Evolutionary conservation across 805 yeast genomes (phyloP).

Genomic region (Scheffersomyces amazonensis): DNA sequence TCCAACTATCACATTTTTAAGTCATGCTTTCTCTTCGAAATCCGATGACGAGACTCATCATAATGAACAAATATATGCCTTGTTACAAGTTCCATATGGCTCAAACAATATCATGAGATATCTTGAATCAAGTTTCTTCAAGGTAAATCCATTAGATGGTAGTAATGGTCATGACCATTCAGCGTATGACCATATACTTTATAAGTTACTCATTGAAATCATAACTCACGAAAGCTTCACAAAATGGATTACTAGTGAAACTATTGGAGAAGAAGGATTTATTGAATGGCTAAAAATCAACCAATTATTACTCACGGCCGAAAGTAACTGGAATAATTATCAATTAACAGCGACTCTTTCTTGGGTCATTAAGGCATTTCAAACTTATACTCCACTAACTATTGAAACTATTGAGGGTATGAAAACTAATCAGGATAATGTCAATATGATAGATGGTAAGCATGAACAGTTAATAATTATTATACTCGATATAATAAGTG

Average conservation of each 20-base stretch:
- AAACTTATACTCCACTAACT: slow-evolving; percentile 13
- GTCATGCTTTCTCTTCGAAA: too few relatives aligned
- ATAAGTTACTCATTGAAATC: slow-evolving; percentile 18
- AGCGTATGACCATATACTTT: slow-evolving; percentile 11
- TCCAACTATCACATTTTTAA: too few relatives aligned
- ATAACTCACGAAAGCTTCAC: slow-evolving; percentile 29
- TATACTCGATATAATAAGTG: slow-evolving; percentile 40
- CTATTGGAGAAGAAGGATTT: neutral
- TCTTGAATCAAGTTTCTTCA: slow-evolving; percentile 4
- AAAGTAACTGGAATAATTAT: slow-evolving; percentile 39
- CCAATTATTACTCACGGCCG: slow-evolving; percentile 37
- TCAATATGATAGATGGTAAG: slow-evolving; percentile 1
- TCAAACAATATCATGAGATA: slow-evolving; percentile 1
- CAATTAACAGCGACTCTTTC: slow-evolving; percentile 36
- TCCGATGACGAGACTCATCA: slow-evolving; percentile 24
- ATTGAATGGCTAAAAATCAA: slow-evolving; percentile 17
- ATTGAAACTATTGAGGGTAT: slow-evolving; percentile 9
- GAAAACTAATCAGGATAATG: slow-evolving; percentile 8
- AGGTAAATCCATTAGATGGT: slow-evolving; percentile 3
- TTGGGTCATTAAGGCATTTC: slow-evolving; percentile 36
- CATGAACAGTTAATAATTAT: slow-evolving; percentile 17
- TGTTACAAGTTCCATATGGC: slow-evolving; percentile 3
- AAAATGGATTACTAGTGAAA: slow-evolving; percentile 14
- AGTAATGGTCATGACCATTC: slow-evolving; percentile 4
- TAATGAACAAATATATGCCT: slow-evolving; percentile 6